Base-by-base conservation (phyloP, 169 alveolate genomes). In the Sarcocystis neurona region DNA sequence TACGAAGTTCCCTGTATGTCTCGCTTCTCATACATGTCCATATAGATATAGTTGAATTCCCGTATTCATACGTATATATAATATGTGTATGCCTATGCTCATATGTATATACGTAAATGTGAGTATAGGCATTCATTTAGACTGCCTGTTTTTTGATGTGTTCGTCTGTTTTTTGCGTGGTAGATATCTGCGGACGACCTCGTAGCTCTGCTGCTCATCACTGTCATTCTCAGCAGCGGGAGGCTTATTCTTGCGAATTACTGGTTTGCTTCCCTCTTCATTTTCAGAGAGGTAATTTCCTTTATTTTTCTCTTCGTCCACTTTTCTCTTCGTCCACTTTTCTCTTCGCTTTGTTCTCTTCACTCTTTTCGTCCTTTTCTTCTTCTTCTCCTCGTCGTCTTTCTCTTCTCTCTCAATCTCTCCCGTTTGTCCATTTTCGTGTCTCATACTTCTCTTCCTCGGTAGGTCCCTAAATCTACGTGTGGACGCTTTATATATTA, bases 111-210 rank as follows among this genome's bases (percentile, higher is more conserved):
- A 53, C 30, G 23, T 53, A 53, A 53, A 53, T 53, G 23, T 12
- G 23, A 15, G 23, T 53, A 53, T 53, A 53, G 66, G 23, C 23
- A 8, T 37, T 8, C 10, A 37, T 63, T 63, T 20, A 20, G 75
- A 18, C 75, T 63, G 10, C n/a, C 75, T 63, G 12, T 15, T 53
- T 53, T 23, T 53, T 53, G 66, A 53, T 53, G 30, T 53, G 23
- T 53, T 53, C 23, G 23, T 53, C 66, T 53, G 23, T 53, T 15
- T 53, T 15, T 53, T 23, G 12, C 12, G 66, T 15, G 66, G 66
- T 53, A 72, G 82, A 72, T 72, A 10, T 27, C 82, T 4, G 82
- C 41, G 12, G 82, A 72, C 34, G 82, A 72, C 82, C 82, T 72
- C 37, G 82, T 72, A 15, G 82, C 41, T 12, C n/a, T 72, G 56